Evolutionary conservation across 495 filamentous ascomycete genomes (phyloP).

Genomic region (Lentithecium fluviatile): DNA sequence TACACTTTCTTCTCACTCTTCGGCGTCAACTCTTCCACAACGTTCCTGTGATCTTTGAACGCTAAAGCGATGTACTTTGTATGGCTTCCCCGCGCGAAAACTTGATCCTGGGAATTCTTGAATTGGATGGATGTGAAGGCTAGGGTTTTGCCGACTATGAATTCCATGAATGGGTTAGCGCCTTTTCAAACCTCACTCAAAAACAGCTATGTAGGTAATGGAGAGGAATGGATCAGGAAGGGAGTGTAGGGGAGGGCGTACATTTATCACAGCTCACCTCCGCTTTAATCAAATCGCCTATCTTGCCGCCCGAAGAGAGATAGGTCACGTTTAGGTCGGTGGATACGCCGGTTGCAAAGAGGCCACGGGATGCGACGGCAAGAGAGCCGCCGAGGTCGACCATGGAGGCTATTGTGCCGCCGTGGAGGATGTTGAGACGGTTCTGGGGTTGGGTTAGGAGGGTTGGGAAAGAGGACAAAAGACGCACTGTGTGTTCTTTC

Average conservation of each 20-base stretch:
- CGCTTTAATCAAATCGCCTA: conserved; percentile 73
- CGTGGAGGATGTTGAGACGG: conserved; percentile 84
- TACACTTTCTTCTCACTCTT: conserved; percentile 26
- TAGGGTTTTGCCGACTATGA: conserved; percentile 81
- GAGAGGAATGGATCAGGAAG: neutral
- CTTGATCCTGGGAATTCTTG: conserved; percentile 67
- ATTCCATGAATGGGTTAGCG: too few relatives aligned
- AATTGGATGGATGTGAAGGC: conserved; percentile 86
- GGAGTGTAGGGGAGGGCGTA: conserved; percentile 42
- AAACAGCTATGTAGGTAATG: neutral
- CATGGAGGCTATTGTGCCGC: conserved; percentile 93
- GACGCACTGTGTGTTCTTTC: conserved; percentile 78
- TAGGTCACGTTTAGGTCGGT: conserved; percentile 97
- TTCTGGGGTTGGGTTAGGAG: conserved; percentile 53
- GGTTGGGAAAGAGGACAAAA: neutral
- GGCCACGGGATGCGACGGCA: conserved; percentile 84
- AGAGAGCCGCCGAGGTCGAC: conserved; percentile 92
- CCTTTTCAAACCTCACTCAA: neutral
- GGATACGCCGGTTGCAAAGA: conserved; percentile 86
- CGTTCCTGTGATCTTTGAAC: conserved; percentile 47
- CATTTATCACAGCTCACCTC: conserved; percentile 84
- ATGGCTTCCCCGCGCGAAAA: conserved; percentile 88
- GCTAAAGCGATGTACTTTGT: conserved; percentile 66
- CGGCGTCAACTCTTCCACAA: conserved; percentile 40
- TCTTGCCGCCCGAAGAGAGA: conserved; percentile 74